Base-by-base conservation (phyloP, 331 rosid species). In the Cydonia oblonga region DNA sequence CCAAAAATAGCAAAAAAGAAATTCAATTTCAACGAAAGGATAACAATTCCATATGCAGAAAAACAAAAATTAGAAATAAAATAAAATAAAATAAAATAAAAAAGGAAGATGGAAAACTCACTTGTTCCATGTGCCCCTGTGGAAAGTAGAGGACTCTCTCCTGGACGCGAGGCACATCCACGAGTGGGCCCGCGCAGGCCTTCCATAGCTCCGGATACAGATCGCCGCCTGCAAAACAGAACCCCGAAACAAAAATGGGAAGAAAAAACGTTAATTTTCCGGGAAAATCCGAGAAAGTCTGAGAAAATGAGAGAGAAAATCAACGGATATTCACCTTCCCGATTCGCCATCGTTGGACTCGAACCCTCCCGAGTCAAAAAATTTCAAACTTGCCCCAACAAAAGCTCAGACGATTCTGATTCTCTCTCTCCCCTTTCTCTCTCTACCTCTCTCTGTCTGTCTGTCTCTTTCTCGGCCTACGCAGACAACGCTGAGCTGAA, bases 51-150 rank as follows among this genome's bases (percentile, higher is more conserved):
- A 57, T 25, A 58, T 32, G 20, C 77, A 72, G 66, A 77, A 46
- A 52, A n/a, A 46, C 24, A 19, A 28, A 20, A 35, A 35, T 35
- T 35, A 35, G 40, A 35, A 35, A 8, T n/a, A 4, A 20, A 7
- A 2, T 10, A 57, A 56, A 7, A 25, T n/a, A 33, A 7, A 53
- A 32, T 7, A 23, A 25, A 35, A 62, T 26, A 19, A 35, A 42
- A 72, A 5, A 61, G 64, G 20, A 22, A 14, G 30, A 56, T 20
- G 60, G 11, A 65, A 74, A 64, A 68, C 76, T 60, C 70, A 91
- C 97, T 74, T 93, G 98, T 66, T 91, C 97, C 97, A 91, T 91
- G 66, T 93, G 98, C 5, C 98, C 98, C 67, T 93, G 98, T 26
- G 97, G 97, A 70, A 93, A 90, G 71, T 93, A 93, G 73, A 71